phyloP scores from a whole-genome alignment of 2,329 filamentous ascomycete genomes.

The Fusarium buharicum region DNA sequence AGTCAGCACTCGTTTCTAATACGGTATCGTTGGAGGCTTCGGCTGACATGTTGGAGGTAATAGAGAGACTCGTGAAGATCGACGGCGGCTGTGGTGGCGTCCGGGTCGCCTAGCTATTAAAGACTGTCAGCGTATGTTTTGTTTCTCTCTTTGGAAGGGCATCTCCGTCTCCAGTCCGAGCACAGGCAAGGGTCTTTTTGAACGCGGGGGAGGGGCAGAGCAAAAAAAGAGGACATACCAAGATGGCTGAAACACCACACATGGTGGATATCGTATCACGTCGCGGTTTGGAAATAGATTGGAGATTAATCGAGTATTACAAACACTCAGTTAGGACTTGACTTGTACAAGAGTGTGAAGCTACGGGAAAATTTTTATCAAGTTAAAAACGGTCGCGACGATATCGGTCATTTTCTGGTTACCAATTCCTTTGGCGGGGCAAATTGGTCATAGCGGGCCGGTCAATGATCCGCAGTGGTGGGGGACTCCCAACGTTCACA shows the following conservation, averaged over 20 bases:
- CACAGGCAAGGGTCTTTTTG: constrained; percentile 26
- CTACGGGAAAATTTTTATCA: constrained; percentile 27
- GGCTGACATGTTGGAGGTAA: constrained; percentile 66
- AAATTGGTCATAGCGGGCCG: constrained; percentile 28
- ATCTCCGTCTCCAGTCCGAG: constrained; percentile 30
- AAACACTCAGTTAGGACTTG: constrained; percentile 19
- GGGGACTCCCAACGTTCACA: background rate
- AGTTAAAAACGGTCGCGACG: constrained; percentile 16
- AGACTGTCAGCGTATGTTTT: constrained; percentile 10
- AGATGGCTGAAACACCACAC: constrained; percentile 40
- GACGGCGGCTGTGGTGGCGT: constrained; percentile 61
- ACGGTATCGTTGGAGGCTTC: background rate
- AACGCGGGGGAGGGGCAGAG: constrained; percentile 33
- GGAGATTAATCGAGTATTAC: constrained; percentile 14
- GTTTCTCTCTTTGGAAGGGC: constrained; percentile 20
- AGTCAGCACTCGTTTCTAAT: constrained; percentile 28
- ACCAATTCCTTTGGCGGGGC: constrained; percentile 28
- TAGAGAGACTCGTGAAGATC: constrained; percentile 79
- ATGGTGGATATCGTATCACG: constrained; percentile 29
- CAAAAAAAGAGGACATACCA: constrained; percentile 23
- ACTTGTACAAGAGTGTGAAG: constrained; percentile 22
- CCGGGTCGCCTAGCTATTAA: constrained; percentile 48
- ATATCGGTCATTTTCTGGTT: constrained; percentile 31
- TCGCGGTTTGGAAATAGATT: constrained; percentile 6
- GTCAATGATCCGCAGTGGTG: constrained; percentile 26